Evolutionary conservation across 257 asterid species (phyloP), one percentile per base, ranked within the genome.

Genomic region (Solanum lycopersicoides): DNA sequence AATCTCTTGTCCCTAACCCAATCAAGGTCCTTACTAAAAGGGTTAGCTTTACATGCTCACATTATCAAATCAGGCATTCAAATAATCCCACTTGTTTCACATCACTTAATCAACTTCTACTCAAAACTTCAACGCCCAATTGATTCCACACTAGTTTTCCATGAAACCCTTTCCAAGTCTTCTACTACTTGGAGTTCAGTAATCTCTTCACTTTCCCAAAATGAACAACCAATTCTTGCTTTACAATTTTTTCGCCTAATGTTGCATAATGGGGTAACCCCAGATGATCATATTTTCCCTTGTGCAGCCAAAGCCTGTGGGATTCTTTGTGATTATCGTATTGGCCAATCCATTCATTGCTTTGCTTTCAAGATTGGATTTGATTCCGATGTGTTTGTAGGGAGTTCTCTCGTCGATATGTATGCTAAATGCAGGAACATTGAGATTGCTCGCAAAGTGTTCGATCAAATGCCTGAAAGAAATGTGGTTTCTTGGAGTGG

Each of bases 401-500:
- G 95, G 84, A 96, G 98, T 89, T 93, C 96, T 44, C 68, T 96
- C 21, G 96, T 92, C 21, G 97, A 95, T 77, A 94, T 94, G 98
- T 95, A 96, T 30, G 96, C 95, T 0, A 94, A 96, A 90, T 95
- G 97, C 66, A 95, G 95, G 87, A 89, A 86, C 28, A 82, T 95
- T 45, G 87, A 45, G 0, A 89, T 90, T 83, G 98, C 98, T 9
- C 88, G 97, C 91, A 92, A 91, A 89, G 3, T 95, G 98, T 97
- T 97, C 18, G 98, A 95, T 86, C 93, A 90, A 92, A 95, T 97
- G 98, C 98, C 99, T 1, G 93, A 89, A 5, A 92, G 90, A 86
- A 96, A 95, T 91, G 96, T 94, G 83, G 99, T 96, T 79, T 92
- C 98, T 4, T 96, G 98, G 99, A 95, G 93, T 87, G 95, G 96